phyloP scores from a whole-genome alignment of 2,329 filamentous ascomycete species.

The Sphaerulina vaccinii region DNA sequence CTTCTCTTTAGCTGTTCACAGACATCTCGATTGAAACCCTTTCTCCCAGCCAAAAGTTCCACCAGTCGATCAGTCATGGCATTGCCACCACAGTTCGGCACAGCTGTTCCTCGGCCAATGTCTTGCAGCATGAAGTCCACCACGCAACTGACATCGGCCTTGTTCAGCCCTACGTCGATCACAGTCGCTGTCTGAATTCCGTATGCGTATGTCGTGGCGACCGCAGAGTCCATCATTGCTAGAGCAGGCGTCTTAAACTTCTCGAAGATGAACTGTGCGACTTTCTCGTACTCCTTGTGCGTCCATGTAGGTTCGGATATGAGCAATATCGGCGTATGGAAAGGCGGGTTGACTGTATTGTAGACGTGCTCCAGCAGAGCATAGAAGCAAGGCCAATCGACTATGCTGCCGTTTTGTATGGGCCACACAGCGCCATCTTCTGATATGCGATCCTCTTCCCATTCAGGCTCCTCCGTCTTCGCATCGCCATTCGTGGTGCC shows the following conservation, averaged over 20 bases:
- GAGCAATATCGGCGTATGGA: constrained; percentile 91
- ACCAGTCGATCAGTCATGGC: constrained; percentile 75
- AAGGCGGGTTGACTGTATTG: constrained; percentile 81
- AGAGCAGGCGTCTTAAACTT: constrained; percentile 94
- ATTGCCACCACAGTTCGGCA: constrained; percentile 76
- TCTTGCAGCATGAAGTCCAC: constrained; percentile 77
- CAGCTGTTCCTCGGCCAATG: constrained; percentile 59
- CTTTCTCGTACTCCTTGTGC: constrained; percentile 77
- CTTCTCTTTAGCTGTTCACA: constrained; percentile 66
- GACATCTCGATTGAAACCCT: constrained; percentile 60
- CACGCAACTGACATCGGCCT: constrained; percentile 89
- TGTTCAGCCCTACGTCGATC: constrained; percentile 86
- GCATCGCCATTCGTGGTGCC: constrained; percentile 31
- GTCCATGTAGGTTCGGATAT: constrained; percentile 90
- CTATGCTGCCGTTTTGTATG: constrained; percentile 75
- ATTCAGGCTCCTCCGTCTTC: constrained; percentile 64
- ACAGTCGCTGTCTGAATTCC: constrained; percentile 79
- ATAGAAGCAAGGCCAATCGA: constrained; percentile 89
- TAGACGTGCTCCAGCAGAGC: constrained; percentile 91
- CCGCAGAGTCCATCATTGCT: constrained; percentile 82
- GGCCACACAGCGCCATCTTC: constrained; percentile 90
- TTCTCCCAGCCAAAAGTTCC: constrained; percentile 58
- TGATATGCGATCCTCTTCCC: constrained; percentile 84
- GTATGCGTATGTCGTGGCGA: constrained; percentile 79
- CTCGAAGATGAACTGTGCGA: constrained; percentile 95